Evolutionary conservation across 768 basidiomycete species (phyloP).

Genomic region (Amanita subjunquillea): DNA sequence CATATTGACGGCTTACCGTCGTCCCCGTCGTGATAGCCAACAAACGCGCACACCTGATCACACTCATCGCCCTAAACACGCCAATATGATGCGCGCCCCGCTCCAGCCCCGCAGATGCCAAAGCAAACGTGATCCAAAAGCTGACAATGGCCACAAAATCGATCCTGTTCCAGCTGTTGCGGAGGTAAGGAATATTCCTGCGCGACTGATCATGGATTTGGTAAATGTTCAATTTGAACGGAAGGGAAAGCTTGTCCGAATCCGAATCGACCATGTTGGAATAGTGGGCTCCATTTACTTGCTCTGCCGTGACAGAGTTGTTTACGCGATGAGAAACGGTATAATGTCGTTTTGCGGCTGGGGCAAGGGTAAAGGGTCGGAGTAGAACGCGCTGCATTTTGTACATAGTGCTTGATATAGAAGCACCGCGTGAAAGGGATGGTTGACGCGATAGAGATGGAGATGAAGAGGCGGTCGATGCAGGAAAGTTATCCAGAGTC

Average conservation of each 20-base stretch:
- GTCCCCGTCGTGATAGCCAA: slow-evolving; percentile 88
- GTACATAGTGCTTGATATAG: slow-evolving; percentile 35
- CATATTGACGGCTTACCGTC: slow-evolving; percentile 43
- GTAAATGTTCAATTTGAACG: slow-evolving; percentile 52
- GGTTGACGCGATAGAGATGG: slow-evolving; percentile 18
- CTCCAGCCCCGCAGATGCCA: slow-evolving; percentile 65
- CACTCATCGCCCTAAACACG: slow-evolving; percentile 81
- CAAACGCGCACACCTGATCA: slow-evolving; percentile 72
- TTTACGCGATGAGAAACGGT: slow-evolving; percentile 8
- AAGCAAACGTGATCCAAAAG: slow-evolving; percentile 78
- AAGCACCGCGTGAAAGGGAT: slow-evolving; percentile 32
- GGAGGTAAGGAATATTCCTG: slow-evolving; percentile 74
- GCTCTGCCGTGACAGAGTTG: slow-evolving; percentile 1
- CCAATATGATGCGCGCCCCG: slow-evolving; percentile 64
- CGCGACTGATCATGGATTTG: slow-evolving; percentile 45
- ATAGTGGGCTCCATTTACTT: slow-evolving; percentile 20
- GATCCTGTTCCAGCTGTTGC: slow-evolving; percentile 88
- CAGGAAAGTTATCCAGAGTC: slow-evolving; percentile 19
- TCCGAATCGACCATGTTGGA: slow-evolving; percentile 38
- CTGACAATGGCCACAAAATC: slow-evolving; percentile 78
- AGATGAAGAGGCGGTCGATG: slow-evolving; percentile 18
- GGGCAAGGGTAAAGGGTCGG: slow-evolving; percentile 43
- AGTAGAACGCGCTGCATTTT: slow-evolving; percentile 35
- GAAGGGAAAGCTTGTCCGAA: slow-evolving; percentile 40
- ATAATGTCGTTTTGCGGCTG: slow-evolving; percentile 18